phyloP scores from a whole-genome alignment of 1,284 basidiomycete genomes.

The Rhodotorula sp. region DNA sequence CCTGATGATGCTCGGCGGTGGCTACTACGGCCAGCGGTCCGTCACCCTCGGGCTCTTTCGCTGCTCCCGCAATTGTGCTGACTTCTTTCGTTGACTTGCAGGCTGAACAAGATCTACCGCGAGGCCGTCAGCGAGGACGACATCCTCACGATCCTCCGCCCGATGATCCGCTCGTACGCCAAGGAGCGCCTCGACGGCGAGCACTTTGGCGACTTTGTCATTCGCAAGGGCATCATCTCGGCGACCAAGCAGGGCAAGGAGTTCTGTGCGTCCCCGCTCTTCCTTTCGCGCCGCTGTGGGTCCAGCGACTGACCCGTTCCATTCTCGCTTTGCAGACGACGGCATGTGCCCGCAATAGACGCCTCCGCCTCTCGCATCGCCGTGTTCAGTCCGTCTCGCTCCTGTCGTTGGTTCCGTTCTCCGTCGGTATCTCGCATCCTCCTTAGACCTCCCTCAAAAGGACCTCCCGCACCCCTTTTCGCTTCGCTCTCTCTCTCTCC shows the following conservation, averaged over 20 bases:
- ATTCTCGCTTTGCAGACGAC: conserved; percentile 35
- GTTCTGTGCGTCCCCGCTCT: neutral
- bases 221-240: conserved; percentile 53
- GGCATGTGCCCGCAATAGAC: conserved; percentile 33
- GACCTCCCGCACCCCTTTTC: neutral
- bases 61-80: neutral
- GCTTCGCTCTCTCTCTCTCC: neutral
- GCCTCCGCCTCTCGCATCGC: neutral
- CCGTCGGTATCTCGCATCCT: neutral
- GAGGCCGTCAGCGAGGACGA: conserved; percentile 92
- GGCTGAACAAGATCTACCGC: conserved; percentile 50
- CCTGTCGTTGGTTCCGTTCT: neutral
- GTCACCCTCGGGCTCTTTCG: conserved; percentile 51
- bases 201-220: conserved; percentile 92
- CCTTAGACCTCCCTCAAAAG: neutral
- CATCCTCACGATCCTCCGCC: conserved; percentile 82
- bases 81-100: neutral
- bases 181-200: conserved; percentile 86
- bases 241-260: conserved; percentile 11
- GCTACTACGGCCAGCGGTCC: conserved; percentile 80
- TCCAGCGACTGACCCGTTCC: conserved; percentile 6
- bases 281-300: too few relatives aligned
- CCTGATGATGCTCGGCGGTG: conserved; percentile 92
- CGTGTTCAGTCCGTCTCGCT: neutral
- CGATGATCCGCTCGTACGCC: conserved; percentile 93